Base-by-base conservation (phyloP, 306 rosid genomes). In the Pueraria montana region DNA sequence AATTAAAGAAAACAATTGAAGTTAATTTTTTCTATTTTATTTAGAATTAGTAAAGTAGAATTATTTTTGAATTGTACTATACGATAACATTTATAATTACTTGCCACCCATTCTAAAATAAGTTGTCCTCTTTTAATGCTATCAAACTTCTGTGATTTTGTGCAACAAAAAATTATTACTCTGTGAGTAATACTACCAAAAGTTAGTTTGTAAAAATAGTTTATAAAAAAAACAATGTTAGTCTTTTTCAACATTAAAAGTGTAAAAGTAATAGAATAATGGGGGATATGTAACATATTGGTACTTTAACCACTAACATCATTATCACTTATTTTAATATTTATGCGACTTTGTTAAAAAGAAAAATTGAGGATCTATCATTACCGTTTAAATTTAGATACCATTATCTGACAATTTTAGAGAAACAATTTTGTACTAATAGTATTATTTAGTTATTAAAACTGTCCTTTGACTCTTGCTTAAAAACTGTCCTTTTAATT, bases 281-380 rank as follows among this genome's bases (percentile, higher is more conserved):
- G 17, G 20, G 43, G 43, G 48, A 65, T 65, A 32, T 66, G 30
- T 40, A 2, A 36, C 32, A 36, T 36, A 40, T 40, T 67, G 50
- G 38, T 18, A 67, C 24, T 67, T 67, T 67, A 67, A 67, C 48
- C 32, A 67, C 73, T 38, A 36, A n/a, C 52, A 36, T 67, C 50
- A 38, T 17, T 66, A 38, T 66, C 50, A 32, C 46, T 34, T 10
- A 34, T 64, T 64, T 34, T 32, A 64, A 36, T 34, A 65, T 38
- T 38, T 40, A 67, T n/a, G 23, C 14, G 49, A 67, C 16, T 38
- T 67, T 38, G 73, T 20, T 32, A 65, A 34, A 16, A 17, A 36
- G 12, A 26, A 3, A 63, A 63, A 32, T 14, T 62, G 43, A 32
- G 48, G 48, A 36, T 17, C 26, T 36, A 65, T 65, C 72, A 65